phyloP scores from a whole-genome alignment of 179 eudicot species.

The Vitellaria paradoxa region DNA sequence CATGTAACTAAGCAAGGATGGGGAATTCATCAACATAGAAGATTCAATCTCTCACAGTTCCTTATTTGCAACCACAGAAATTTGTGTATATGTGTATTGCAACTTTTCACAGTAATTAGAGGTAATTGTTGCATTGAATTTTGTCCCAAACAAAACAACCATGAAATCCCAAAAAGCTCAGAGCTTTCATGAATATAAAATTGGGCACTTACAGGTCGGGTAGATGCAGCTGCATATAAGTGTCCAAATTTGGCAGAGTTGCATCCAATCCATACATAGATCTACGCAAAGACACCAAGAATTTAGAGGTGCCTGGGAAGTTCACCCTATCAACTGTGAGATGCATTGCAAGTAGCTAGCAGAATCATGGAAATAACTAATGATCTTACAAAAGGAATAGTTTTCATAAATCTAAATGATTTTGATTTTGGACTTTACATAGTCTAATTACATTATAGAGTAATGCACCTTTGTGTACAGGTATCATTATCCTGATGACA shows the following conservation, averaged over 20 bases:
- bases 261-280: slow-evolving; percentile 86
- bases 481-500: not conserved
- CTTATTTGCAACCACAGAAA: not conserved
- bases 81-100: not conserved
- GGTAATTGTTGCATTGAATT: not conserved
- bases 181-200: not conserved
- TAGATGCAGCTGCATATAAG: slow-evolving; percentile 69
- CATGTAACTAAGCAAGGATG: not conserved
- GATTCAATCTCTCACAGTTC: not conserved
- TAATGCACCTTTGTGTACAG: not conserved
- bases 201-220: slow-evolving; percentile 60
- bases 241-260: slow-evolving; percentile 67
- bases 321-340: not conserved
- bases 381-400: not conserved
- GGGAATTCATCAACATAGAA: not conserved
- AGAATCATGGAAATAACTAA: not conserved
- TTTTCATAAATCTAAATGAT: not conserved
- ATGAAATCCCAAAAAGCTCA: slow-evolving; percentile 7
- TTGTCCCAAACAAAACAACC: not conserved
- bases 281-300: slow-evolving; percentile 27
- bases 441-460: not conserved
- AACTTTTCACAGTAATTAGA: not conserved
- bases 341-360: not conserved
- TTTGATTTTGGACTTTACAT: not conserved
- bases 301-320: not conserved